A percentile compares a stretch with the other conserved stretches of the same genome.
Evolutionary conservation across 345 rosid genomes (phyloP).

Genomic region (Melaleuca quinquenervia): DNA sequence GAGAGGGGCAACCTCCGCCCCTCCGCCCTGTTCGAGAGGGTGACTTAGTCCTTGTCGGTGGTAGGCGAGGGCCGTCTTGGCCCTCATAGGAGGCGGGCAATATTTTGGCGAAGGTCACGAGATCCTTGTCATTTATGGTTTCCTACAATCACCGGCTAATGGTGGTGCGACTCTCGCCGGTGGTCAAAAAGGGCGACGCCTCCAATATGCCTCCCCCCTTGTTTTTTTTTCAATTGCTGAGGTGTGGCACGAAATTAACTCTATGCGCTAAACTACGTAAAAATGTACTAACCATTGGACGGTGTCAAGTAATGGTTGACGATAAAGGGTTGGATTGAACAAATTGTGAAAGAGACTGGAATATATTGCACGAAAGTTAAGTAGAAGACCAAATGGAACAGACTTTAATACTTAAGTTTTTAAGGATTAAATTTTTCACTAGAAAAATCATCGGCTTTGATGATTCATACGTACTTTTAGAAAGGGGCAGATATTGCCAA

Average conservation of each 20-base stretch:
- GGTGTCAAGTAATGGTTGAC: neutral
- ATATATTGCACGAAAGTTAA: neutral
- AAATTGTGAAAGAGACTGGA: fast-evolving
- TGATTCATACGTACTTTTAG: neutral
- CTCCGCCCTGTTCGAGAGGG: neutral
- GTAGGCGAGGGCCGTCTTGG: fast-evolving
- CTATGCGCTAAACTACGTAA: neutral
- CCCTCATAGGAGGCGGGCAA: fast-evolving
- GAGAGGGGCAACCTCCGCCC: neutral
- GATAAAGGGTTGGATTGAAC: neutral
- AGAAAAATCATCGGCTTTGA: neutral
- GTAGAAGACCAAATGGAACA: neutral
- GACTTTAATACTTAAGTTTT: neutral
- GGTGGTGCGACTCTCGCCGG: fast-evolving
- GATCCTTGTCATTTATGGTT: neutral
- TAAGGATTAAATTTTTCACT: neutral
- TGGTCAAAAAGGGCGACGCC: fast-evolving
- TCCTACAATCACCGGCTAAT: fast-evolving
- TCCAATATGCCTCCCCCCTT: neutral
- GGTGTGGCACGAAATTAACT: neutral
- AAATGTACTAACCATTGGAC: neutral
- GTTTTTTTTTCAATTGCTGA: neutral
- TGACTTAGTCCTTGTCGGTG: fast-evolving
- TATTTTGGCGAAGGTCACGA: neutral
- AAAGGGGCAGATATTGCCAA: no score